Percentiles rank a stretch among this genome's conserved stretches.
phyloP scores from a whole-genome alignment of 306 rosid species.

The Dryas octopetala region DNA sequence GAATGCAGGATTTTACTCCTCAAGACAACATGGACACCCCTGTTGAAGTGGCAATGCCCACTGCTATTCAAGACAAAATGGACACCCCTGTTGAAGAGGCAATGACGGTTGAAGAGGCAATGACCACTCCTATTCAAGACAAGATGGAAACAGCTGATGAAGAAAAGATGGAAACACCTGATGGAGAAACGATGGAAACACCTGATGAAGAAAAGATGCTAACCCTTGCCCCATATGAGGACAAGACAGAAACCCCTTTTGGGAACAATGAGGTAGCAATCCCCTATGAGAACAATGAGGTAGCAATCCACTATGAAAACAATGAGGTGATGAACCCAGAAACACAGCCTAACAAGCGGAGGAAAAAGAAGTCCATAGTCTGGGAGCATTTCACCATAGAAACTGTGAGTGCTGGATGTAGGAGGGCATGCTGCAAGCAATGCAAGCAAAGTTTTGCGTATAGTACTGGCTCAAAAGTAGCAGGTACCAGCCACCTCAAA shows the following conservation, averaged over 20 bases:
- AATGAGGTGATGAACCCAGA: slow-evolving; percentile 51
- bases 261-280: slow-evolving; percentile 19
- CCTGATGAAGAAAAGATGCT: slow-evolving; percentile 32
- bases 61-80: slow-evolving; percentile 29
- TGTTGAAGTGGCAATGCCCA: slow-evolving; percentile 1
- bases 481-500: slow-evolving; percentile 95
- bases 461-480: slow-evolving; percentile 94
- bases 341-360: slow-evolving; percentile 75
- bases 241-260: slow-evolving; percentile 21
- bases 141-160: slow-evolving; percentile 6
- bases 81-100: neutral
- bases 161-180: slow-evolving; percentile 44
- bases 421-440: slow-evolving; percentile 93
- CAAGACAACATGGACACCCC: slow-evolving; percentile 38
- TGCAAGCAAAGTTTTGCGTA: slow-evolving; percentile 95
- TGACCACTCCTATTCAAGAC: slow-evolving; percentile 25
- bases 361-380: slow-evolving; percentile 86
- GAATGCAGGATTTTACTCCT: slow-evolving; percentile 34
- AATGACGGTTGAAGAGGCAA: neutral
- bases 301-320: slow-evolving; percentile 21
- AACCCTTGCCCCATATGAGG: slow-evolving; percentile 15
- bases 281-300: slow-evolving; percentile 22
- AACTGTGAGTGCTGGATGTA: slow-evolving; percentile 72
- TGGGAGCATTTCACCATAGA: slow-evolving; percentile 98
- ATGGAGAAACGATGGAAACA: slow-evolving; percentile 43